phyloP scores from a whole-genome alignment of 768 basidiomycete species.

The Tylopilus vinaceipallidus region DNA sequence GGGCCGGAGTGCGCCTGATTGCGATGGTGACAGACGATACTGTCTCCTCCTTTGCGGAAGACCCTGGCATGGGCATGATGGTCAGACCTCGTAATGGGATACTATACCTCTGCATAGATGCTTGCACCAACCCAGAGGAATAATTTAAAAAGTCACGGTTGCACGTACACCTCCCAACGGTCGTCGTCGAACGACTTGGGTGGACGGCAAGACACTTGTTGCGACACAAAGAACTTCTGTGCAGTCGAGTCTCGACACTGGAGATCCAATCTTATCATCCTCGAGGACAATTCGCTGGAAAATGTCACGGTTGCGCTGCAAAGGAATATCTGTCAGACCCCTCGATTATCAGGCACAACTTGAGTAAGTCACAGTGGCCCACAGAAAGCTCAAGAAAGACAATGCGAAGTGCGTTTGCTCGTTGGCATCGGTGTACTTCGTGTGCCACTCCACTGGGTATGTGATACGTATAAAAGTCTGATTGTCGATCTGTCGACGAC shows the following conservation, averaged over 20 bases:
- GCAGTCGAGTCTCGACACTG: not conserved
- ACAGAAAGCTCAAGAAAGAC: slow-evolving; percentile 6
- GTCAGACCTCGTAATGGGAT: no score
- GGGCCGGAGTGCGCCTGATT: slow-evolving; percentile 14
- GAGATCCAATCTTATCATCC: not conserved
- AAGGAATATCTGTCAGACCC: slow-evolving; percentile 1
- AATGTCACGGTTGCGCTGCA: slow-evolving; percentile 4
- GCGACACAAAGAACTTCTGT: not conserved
- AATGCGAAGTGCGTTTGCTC: slow-evolving; percentile 6
- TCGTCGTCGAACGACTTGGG: no score
- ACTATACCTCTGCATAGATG: no score
- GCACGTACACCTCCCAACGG: no score
- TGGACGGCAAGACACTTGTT: no score
- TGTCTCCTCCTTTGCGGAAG: not conserved
- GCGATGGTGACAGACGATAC: slow-evolving; percentile 13
- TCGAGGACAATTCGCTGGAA: not conserved
- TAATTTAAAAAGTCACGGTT: no score
- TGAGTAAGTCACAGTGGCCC: no score
- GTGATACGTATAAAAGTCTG: slow-evolving; percentile 10
- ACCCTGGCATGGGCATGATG: no score
- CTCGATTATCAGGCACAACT: slow-evolving; percentile 12
- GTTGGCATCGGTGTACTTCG: not conserved
- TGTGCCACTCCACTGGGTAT: slow-evolving; percentile 9
- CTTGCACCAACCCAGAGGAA: no score
- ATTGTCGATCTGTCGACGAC: no score